Evolutionary conservation across 2,329 filamentous ascomycete species (phyloP).

Genomic region (Sordariomycetes sp.): DNA sequence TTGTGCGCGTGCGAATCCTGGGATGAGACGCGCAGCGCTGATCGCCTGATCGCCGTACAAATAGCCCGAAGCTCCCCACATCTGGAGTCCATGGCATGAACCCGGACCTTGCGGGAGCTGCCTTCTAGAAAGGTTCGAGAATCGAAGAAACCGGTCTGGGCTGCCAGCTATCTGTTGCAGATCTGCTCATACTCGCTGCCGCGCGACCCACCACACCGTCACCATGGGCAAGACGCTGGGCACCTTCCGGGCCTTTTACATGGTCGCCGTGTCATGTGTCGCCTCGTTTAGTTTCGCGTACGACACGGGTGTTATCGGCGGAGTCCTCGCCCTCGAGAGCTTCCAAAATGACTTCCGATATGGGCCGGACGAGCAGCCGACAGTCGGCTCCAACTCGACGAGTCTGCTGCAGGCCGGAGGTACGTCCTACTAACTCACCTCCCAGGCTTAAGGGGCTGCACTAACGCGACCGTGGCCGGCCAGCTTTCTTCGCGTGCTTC

Average conservation of each 20-base stretch:
- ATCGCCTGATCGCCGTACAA: too few relatives aligned
- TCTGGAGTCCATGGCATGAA: too few relatives aligned
- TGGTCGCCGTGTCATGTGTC: slow-evolving; percentile 24
- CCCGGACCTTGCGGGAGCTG: too few relatives aligned
- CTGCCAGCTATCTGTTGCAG: too few relatives aligned
- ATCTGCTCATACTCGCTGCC: neutral
- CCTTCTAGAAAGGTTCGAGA: too few relatives aligned
- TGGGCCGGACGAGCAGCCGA: slow-evolving; percentile 15
- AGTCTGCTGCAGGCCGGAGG: slow-evolving; percentile 30
- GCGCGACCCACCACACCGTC: neutral
- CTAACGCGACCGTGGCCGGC: neutral
- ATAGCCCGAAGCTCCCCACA: too few relatives aligned
- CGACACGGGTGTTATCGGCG: slow-evolving; percentile 30
- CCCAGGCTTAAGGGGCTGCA: neutral
- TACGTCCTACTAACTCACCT: slow-evolving; percentile 6
- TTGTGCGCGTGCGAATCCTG: too few relatives aligned
- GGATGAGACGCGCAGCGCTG: too few relatives aligned
- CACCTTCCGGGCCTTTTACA: slow-evolving; percentile 23
- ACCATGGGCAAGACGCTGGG: slow-evolving; percentile 12
- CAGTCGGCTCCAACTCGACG: slow-evolving; percentile 25
- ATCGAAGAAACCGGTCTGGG: too few relatives aligned
- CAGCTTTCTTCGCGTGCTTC: slow-evolving; percentile 31
- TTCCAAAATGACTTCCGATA: slow-evolving; percentile 26
- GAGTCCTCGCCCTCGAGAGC: slow-evolving; percentile 24
- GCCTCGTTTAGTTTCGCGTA: slow-evolving; percentile 29